Conservation (phyloP, 2,329 filamentous ascomycete genomes). For the Neophaeococcomyces aloes region DNA sequence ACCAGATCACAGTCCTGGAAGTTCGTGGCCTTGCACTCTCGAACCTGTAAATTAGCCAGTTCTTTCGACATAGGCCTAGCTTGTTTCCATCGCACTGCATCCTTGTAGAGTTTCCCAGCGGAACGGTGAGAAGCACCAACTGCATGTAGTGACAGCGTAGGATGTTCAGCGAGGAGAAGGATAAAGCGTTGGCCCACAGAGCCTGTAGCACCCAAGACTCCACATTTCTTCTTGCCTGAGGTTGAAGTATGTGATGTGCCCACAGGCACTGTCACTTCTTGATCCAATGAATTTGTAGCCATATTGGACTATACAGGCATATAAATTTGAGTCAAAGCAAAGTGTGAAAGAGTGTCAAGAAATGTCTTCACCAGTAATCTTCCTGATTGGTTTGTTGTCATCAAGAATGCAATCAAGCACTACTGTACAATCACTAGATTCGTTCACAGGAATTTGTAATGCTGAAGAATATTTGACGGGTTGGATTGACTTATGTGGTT, state of each 20-base stretch:
- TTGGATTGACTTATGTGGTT: too few relatives aligned
- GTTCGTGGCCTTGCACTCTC: conserved; percentile 69
- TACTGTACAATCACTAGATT: too few relatives aligned
- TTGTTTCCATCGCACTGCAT: conserved; percentile 95
- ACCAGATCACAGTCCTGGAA: conserved; percentile 87
- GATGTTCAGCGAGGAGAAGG: conserved; percentile 78
- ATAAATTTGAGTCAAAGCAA: too few relatives aligned
- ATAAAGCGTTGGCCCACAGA: conserved; percentile 95
- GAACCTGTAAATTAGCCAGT: conserved; percentile 70
- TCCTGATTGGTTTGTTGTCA: too few relatives aligned
- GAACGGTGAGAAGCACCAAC: conserved; percentile 83
- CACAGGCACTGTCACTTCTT: too few relatives aligned
- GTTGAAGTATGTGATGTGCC: neutral
- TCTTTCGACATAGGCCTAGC: conserved; percentile 65
- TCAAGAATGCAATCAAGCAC: too few relatives aligned
- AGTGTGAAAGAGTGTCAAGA: too few relatives aligned
- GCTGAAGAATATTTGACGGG: too few relatives aligned
- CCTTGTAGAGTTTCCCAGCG: conserved; percentile 85
- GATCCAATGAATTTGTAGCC: too few relatives aligned
- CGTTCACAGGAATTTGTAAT: too few relatives aligned
- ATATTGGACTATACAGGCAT: too few relatives aligned
- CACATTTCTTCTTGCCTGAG: conserved; percentile 17
- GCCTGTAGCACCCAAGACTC: conserved; percentile 38
- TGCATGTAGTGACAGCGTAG: conserved; percentile 73
- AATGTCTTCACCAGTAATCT: too few relatives aligned